Percentiles rank a stretch among this genome's conserved stretches.
Evolutionary conservation across 2,329 filamentous ascomycete species (phyloP).

Genomic region (Penicillium occitanis): DNA sequence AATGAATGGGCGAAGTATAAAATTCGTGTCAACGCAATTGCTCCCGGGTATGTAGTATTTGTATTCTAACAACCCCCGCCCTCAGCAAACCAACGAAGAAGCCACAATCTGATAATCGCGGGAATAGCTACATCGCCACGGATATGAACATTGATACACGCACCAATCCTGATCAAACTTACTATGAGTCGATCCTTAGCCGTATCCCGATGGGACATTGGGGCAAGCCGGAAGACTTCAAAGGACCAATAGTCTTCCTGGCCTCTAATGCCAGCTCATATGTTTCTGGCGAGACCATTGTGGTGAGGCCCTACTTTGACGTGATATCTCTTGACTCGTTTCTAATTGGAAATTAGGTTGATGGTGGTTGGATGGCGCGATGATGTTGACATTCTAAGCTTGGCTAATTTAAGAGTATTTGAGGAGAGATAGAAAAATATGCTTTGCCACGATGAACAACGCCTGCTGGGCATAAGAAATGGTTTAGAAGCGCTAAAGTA

Average conservation of each 20-base stretch:
- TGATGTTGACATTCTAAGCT: neutral
- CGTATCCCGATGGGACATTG: conserved; percentile 23
- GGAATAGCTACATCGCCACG: conserved; percentile 22
- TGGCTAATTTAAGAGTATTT: neutral
- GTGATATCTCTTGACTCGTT: neutral
- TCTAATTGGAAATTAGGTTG: conserved; percentile 4
- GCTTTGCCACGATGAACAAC: too few relatives aligned
- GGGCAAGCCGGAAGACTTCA: conserved; percentile 23
- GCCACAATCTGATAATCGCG: neutral
- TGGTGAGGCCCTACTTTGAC: conserved; percentile 2
- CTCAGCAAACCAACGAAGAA: neutral
- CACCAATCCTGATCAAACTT: conserved; percentile 1
- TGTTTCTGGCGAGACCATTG: conserved; percentile 22
- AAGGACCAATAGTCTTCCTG: conserved; percentile 21
- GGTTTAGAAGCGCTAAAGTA: too few relatives aligned
- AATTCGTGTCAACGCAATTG: conserved; percentile 26
- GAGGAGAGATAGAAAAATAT: neutral
- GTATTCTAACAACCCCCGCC: neutral
- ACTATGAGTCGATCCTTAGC: conserved; percentile 10
- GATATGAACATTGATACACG: conserved; percentile 21
- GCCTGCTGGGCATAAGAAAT: too few relatives aligned
- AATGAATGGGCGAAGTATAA: conserved; percentile 26
- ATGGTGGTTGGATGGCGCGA: conserved; percentile 13
- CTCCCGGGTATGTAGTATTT: conserved; percentile 22
- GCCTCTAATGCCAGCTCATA: conserved; percentile 21